These are phyloP conservation scores for Populus pruinosa DNA, from an alignment of 345 rosid species.

Conservation along the genomic window DNA sequence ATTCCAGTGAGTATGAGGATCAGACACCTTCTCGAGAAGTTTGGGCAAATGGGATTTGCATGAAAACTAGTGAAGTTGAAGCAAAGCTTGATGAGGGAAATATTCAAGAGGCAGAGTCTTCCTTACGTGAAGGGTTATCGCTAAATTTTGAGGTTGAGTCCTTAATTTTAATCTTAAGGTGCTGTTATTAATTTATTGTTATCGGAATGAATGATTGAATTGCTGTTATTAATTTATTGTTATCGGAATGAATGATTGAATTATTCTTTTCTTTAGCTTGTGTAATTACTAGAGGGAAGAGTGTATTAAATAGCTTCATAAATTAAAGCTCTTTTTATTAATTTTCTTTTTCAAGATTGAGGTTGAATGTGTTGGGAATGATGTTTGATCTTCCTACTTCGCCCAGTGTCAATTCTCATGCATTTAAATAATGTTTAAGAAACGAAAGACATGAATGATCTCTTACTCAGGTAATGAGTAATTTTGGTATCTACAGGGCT, in stretches of 20 bases:
- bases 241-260: neutral
- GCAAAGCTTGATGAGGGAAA: conserved; percentile 89
- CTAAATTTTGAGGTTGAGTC: conserved; percentile 71
- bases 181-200: neutral
- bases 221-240: neutral
- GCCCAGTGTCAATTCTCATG: too few relatives aligned
- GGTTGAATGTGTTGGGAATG: neutral
- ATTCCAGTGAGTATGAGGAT: conserved; percentile 35
- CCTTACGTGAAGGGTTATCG: conserved; percentile 77
- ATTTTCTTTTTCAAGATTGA: neutral
- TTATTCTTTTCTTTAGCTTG: neutral
- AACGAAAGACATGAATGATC: too few relatives aligned
- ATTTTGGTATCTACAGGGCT: neutral
- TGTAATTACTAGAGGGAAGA: neutral
- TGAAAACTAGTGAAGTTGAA: conserved; percentile 72
- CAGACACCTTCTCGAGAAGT: conserved; percentile 37
- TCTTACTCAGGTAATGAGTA: neutral
- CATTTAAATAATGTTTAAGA: too few relatives aligned
- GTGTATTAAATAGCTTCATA: neutral
- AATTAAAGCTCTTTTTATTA: neutral
- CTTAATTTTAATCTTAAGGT: neutral
- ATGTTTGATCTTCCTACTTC: neutral
- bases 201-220: neutral
- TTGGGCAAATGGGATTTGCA: conserved; percentile 66
- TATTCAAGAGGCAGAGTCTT: conserved; percentile 89